phyloP scores from a whole-genome alignment of 108 stramenopile genomes.

The Nitzschia sp. region DNA sequence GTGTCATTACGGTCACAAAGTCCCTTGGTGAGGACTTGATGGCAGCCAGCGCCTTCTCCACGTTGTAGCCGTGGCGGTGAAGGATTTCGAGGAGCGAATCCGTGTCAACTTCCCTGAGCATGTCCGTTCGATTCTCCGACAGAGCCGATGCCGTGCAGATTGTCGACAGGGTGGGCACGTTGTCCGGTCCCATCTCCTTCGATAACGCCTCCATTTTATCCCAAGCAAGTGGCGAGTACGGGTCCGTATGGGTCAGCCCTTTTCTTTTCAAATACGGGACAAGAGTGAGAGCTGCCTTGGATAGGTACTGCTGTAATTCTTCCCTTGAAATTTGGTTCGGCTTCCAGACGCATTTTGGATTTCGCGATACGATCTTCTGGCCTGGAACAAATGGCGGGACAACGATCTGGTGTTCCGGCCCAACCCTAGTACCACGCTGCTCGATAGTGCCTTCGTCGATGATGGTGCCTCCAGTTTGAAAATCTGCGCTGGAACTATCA shows the following conservation, averaged over 20 bases:
- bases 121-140: slow-evolving; percentile 7
- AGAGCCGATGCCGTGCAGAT: slow-evolving; percentile 45
- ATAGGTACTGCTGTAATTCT: slow-evolving; percentile 44
- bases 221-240: slow-evolving; percentile 49
- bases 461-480: slow-evolving; percentile 23
- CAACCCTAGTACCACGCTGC: slow-evolving; percentile 70
- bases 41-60: slow-evolving; percentile 46
- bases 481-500: slow-evolving; percentile 15
- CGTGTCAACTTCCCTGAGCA: slow-evolving; percentile 57
- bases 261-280: slow-evolving; percentile 44
- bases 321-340: slow-evolving; percentile 39
- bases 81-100: slow-evolving; percentile 57
- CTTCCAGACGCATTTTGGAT: slow-evolving; percentile 70
- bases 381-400: slow-evolving; percentile 52
- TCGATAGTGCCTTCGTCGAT: slow-evolving; percentile 56
- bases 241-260: slow-evolving; percentile 31
- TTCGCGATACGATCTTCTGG: slow-evolving; percentile 35
- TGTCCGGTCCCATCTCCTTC: slow-evolving; percentile 12
- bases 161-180: slow-evolving; percentile 38
- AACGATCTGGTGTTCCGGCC: slow-evolving; percentile 62
- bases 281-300: slow-evolving; percentile 47
- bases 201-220: slow-evolving; percentile 33
- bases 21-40: slow-evolving; percentile 36
- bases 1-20: slow-evolving; percentile 62
- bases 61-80: slow-evolving; percentile 51